These are phyloP conservation scores for Macrocybe gigantea DNA, from an alignment of 768 basidiomycete genomes.

Conservation along the genomic window DNA sequence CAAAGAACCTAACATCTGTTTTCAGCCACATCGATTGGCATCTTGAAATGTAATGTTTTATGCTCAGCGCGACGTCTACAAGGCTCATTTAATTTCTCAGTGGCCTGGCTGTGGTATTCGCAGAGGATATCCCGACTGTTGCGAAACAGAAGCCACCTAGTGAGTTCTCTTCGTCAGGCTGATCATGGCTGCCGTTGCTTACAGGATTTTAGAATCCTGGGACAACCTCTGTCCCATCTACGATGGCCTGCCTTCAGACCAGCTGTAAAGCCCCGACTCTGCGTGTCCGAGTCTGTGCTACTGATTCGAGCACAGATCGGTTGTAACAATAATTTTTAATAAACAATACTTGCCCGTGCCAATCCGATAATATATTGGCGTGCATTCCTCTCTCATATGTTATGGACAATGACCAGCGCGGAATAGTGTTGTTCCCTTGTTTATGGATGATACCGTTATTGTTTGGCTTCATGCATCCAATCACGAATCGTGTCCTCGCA, in stretches of 20 bases:
- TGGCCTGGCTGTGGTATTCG: conserved; percentile 28
- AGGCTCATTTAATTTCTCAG: conserved; percentile 5
- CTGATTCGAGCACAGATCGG: too few relatives aligned
- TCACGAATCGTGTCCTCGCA: too few relatives aligned
- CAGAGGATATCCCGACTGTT: conserved; percentile 23
- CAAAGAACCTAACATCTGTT: not conserved
- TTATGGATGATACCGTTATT: too few relatives aligned
- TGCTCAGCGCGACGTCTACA: not conserved
- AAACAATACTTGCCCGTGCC: too few relatives aligned
- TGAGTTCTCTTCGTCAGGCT: conserved; percentile 7
- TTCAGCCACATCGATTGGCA: conserved; percentile 42
- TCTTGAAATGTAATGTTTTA: conserved; percentile 26
- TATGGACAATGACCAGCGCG: too few relatives aligned
- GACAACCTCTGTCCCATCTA: conserved; percentile 4
- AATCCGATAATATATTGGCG: too few relatives aligned
- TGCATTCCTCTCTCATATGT: too few relatives aligned
- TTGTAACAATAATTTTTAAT: too few relatives aligned
- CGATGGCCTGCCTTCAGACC: conserved; percentile 1
- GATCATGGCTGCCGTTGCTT: not conserved
- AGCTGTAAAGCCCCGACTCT: not conserved
- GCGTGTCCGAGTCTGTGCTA: too few relatives aligned
- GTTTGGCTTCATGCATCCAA: too few relatives aligned
- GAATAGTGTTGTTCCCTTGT: too few relatives aligned
- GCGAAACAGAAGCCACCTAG: conserved; percentile 13
- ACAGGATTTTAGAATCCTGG: conserved; percentile 1